A percentile compares a stretch with the other conserved stretches of the same genome.
Evolutionary conservation across 768 basidiomycete genomes (phyloP).

Genomic region (Pulveroboletus sp.): DNA sequence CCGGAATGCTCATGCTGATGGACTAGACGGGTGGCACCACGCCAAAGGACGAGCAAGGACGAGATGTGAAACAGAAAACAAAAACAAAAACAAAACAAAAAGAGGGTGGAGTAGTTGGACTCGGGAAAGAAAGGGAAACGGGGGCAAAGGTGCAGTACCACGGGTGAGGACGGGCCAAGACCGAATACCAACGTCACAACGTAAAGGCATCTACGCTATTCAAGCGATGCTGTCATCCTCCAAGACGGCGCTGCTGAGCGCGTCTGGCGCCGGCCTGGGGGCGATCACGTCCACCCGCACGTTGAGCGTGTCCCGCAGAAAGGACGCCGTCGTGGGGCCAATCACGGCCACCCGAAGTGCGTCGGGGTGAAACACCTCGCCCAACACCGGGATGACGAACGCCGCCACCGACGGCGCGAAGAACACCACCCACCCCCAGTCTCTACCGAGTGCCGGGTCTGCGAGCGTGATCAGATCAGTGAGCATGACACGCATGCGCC

Average conservation of each 20-base stretch:
- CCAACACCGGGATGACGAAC: slow-evolving; percentile 49
- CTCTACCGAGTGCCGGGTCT: not conserved
- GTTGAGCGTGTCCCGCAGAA: slow-evolving; percentile 41
- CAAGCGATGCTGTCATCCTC: slow-evolving; percentile 15
- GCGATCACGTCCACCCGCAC: slow-evolving; percentile 54
- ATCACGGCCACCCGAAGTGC: slow-evolving; percentile 51
- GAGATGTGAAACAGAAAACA: not conserved
- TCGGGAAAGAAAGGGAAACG: not conserved
- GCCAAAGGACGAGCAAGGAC: not conserved
- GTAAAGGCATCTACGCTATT: slow-evolving; percentile 5
- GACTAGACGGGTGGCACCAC: not conserved
- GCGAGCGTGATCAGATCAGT: not conserved
- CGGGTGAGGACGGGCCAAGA: not conserved
- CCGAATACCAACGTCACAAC: slow-evolving; percentile 3
- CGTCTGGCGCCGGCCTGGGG: slow-evolving; percentile 51
- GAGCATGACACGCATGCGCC: not conserved
- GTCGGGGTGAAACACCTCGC: slow-evolving; percentile 35
- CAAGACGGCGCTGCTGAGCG: slow-evolving; percentile 34
- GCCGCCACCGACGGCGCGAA: slow-evolving; percentile 73
- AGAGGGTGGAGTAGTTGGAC: slow-evolving; percentile 19
- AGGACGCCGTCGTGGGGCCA: slow-evolving; percentile 60
- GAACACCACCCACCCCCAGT: slow-evolving; percentile 64
- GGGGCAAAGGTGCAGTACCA: not conserved
- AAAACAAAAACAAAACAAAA: slow-evolving; percentile 20
- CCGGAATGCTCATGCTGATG: slow-evolving; percentile 22